Evolutionary conservation across 768 basidiomycete species (phyloP).

Genomic region (Lenzites betulinus): DNA sequence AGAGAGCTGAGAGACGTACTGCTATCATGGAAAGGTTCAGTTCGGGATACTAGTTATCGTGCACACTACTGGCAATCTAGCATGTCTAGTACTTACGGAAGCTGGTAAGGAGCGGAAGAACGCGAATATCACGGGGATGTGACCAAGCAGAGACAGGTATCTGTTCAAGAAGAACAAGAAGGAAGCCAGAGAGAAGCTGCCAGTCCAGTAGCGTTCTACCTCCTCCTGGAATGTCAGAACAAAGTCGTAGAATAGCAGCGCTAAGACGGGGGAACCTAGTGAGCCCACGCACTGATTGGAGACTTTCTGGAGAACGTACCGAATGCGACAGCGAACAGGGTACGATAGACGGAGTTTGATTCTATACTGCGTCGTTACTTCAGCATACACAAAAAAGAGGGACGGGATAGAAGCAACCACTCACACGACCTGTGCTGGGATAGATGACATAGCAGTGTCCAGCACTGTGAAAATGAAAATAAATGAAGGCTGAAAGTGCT

Average conservation of each 20-base stretch:
- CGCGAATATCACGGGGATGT: conserved; percentile 21
- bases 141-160: conserved; percentile 25
- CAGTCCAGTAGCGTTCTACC: conserved; percentile 46
- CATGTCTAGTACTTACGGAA: not conserved
- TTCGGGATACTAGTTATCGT: not conserved
- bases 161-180: conserved; percentile 25
- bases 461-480: too few relatives aligned
- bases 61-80: not conserved
- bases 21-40: not conserved
- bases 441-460: too few relatives aligned
- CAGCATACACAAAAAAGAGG: too few relatives aligned
- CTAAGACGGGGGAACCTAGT: too few relatives aligned
- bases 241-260: conserved; percentile 46
- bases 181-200: conserved; percentile 16
- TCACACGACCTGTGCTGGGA: too few relatives aligned
- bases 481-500: too few relatives aligned
- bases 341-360: too few relatives aligned
- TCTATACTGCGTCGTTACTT: too few relatives aligned
- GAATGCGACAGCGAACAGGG: not conserved
- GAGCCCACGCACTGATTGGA: too few relatives aligned
- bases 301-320: not conserved
- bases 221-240: conserved; percentile 46
- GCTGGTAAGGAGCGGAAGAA: not conserved
- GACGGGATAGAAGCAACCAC: too few relatives aligned
- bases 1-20: not conserved